Evolutionary conservation across 306 rosid genomes (phyloP).

Genomic region (Fragaria vesca): DNA sequence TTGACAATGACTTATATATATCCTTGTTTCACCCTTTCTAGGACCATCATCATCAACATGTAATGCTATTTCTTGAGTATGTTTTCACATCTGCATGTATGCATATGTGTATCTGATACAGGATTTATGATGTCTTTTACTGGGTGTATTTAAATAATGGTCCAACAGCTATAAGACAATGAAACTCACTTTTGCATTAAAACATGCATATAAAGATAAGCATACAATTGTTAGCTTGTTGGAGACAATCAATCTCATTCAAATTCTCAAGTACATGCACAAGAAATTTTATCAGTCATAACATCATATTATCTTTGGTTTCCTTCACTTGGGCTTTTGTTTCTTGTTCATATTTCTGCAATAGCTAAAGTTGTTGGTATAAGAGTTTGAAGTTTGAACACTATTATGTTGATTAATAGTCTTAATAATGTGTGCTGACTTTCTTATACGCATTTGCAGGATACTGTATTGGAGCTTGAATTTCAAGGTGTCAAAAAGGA

Average conservation of each 20-base stretch:
- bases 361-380: background rate
- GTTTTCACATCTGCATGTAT: background rate
- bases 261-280: background rate
- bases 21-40: background rate
- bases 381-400: background rate
- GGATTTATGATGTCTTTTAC: background rate
- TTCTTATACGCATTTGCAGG: slow-evolving; percentile 50
- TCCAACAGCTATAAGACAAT: background rate
- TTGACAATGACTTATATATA: slow-evolving; percentile 14
- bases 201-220: background rate
- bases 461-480: slow-evolving; percentile 94
- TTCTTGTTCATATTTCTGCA: slow-evolving; percentile 7
- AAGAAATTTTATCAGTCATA: background rate
- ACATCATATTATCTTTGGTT: background rate
- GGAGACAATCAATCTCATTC: background rate
- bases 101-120: background rate
- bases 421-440: background rate
- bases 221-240: background rate
- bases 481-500: slow-evolving; percentile 93
- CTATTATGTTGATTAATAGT: background rate
- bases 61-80: background rate
- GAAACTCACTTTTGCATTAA: background rate
- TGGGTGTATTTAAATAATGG: background rate
- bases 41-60: slow-evolving; percentile 7
- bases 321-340: background rate